These are phyloP conservation scores for Phaeoacremonium minimum DNA, from an alignment of 2,329 filamentous ascomycete genomes.

Conservation along the genomic window DNA sequence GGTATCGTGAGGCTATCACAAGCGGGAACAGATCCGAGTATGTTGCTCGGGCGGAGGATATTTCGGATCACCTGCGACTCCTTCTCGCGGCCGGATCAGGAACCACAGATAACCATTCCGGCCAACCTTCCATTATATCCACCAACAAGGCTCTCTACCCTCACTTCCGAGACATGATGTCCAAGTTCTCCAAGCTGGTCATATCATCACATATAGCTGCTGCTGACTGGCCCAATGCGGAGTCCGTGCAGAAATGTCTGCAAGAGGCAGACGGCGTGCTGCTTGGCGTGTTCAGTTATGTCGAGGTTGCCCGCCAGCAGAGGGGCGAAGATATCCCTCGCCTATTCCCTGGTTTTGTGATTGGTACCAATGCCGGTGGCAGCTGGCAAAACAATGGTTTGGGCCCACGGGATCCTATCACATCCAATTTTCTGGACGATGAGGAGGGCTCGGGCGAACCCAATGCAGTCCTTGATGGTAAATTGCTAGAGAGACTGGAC, in stretches of 20 bases:
- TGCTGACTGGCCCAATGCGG: conserved; percentile 89
- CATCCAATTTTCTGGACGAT: conserved; percentile 83
- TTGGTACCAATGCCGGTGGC: conserved; percentile 77
- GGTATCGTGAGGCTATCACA: conserved; percentile 85
- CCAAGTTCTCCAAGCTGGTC: conserved; percentile 97
- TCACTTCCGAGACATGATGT: conserved; percentile 99
- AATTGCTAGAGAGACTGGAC: conserved; percentile 77
- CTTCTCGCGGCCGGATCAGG: conserved; percentile 93
- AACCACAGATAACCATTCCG: conserved; percentile 97
- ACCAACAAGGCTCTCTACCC: conserved; percentile 96
- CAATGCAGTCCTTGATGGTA: conserved; percentile 67
- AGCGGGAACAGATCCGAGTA: conserved; percentile 83
- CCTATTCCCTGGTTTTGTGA: conserved; percentile 89
- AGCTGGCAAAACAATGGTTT: conserved; percentile 78
- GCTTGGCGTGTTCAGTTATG: conserved; percentile 90
- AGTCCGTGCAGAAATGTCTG: conserved; percentile 91
- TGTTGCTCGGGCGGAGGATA: conserved; percentile 92
- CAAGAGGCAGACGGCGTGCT: conserved; percentile 97
- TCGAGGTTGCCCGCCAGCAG: conserved; percentile 91
- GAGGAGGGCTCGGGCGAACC: conserved; percentile 71
- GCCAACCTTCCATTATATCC: conserved; percentile 98
- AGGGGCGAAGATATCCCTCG: conserved; percentile 88
- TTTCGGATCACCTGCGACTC: conserved; percentile 90
- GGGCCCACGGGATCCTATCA: conserved; percentile 63
- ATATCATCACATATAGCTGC: conserved; percentile 97